Evolutionary conservation across 169 alveolate genomes (phyloP), one percentile per base, ranked within the genome.

Genomic region (Toxoplasma gondii): DNA sequence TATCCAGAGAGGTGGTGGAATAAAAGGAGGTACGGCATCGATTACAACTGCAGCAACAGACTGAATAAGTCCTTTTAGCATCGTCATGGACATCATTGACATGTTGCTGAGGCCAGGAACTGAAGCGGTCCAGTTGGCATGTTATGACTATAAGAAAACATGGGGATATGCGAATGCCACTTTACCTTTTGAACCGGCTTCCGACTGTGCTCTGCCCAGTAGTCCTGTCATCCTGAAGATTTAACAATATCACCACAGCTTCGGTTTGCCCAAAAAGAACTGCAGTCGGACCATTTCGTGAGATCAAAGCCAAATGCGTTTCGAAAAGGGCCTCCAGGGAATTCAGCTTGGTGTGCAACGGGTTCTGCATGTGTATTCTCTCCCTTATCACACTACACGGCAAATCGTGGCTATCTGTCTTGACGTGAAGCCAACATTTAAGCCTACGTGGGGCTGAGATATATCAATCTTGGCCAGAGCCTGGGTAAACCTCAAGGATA

Each of bases 11-110:
- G 96, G 97, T 70, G 98, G 97, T 0, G 98, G 97, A 10, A 97
- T 96, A 31, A 97, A 80, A 27, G 98, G 98, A 38, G 98, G 98
- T 0, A 97, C 98, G 29, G 96, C 91, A 83, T 97, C 98, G 45
- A 97, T 97, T 7, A 97, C 96, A 5, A 96, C 81, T 5, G 97
- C 98, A 0, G 97, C 95, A 4, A 95, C 96, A 7, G 98, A 92
- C 88, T 94, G 96, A n/a, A 97, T 92, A 34, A 97, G 88, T 0
- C 98, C 98, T 90, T 96, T 97, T 34, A 97, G 97, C 96, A 95
- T 97, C 84, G 96, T 95, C 81, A 97, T 84, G 49, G 96, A 94
- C 93, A 96, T 97, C 86, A 97, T 82, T 45, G 96, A 91, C 97
- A 96, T 97, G 69, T 91, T 97, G 64, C 94, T 97, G 41, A 96